Evolutionary conservation across 805 yeast genomes (phyloP), one percentile per base, ranked within the genome.

Genomic region (Wickerhamomyces queroliae): DNA sequence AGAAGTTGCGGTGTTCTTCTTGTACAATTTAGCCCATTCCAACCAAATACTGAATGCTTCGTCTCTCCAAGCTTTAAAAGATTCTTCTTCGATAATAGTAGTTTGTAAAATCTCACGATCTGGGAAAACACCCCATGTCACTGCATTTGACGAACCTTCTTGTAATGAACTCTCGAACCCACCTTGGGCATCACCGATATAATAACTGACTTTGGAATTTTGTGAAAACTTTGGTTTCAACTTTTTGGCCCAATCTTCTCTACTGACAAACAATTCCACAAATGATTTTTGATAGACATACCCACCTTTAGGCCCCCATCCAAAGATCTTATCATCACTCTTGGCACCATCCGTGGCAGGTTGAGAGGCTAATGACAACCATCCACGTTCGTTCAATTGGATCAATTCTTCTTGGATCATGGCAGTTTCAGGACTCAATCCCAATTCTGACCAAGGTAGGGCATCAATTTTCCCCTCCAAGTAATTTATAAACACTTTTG

Each of bases 121-220:
- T 7, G 95, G 95, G 71, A 93, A 91, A 3, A 85, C 95, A 46
- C 98, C 99, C 99, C 99, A 93, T 1, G 99, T 93, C 8, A 93
- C 95, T 21, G 93, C 95, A 47, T 81, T 83, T 33, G 88, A 80
- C 25, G 76, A 57, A 17, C 64, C 69, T 1, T 66, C 57, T 1
- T 69, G 67, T 54, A 82, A 63, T 50, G 83, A 88, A 2, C 93
- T 75, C 22, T 69, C 66, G 46, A 86, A 79, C 9, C 61, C 52
- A 1, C 81, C 82, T 7, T 63, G 51, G 9, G 76, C 60, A 58
- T 82, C 88, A 28, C 93, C 89, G 20, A 78, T 72, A 58, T 83
- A 91, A 61, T 80, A 91, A 17, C 90, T 82, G 15, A 86, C 71
- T 18, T 67, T 67, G n/a, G 70, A 69, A 35, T 64, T 63, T 31